Base-by-base conservation (phyloP, 1,139 yeast genomes). In the Hansenula lynferdii region DNA sequence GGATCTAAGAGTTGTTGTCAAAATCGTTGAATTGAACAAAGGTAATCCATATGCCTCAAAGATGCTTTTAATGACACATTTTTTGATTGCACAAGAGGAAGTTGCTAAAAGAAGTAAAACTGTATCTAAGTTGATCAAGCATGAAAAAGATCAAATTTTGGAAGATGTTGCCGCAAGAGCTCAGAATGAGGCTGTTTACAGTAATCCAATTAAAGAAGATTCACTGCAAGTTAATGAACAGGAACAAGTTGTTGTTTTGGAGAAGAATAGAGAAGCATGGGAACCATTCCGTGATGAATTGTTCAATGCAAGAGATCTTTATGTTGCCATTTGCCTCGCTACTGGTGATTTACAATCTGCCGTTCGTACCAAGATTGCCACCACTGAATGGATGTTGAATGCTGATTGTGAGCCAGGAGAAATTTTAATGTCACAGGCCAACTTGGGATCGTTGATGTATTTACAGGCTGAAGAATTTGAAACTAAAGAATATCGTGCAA, bases 241-340 rank as follows among this genome's bases (percentile, higher is more conserved):
- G 15, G 22, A n/a, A 7, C n/a, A 35, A 23, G 29, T 15, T 11
- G 6, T 35, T 4, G 26, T 38, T 4, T 27, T 61, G 26, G 51
- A 59, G 16, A 58, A 58, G 34, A 55, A 62, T 39, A 54, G 60
- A n/a, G 70, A 69, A 40, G 75, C 77, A 2, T 77, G 85, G 85
- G 76, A 72, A 45, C 89, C 90, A 3, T 85, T 82, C 51, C 65
- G 80, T 25, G 87, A 82, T 45, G 95, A 85, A 55, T 72, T 80
- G 45, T 81, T 85, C 60, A 78, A 78, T 42, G 83, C 85, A 3
- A 69, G 87, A 63, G 92, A 85, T 49, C 55, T 85, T 42, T 71
- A 79, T 44, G 75, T 82, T 8, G 86, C 89, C 2, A 68, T 80
- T 28, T 80, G 85, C 47, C 60, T 84, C 16, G 70, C 84, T 2